Base-by-base conservation (phyloP, 495 filamentous ascomycete species). In the Tuber aestivum region DNA sequence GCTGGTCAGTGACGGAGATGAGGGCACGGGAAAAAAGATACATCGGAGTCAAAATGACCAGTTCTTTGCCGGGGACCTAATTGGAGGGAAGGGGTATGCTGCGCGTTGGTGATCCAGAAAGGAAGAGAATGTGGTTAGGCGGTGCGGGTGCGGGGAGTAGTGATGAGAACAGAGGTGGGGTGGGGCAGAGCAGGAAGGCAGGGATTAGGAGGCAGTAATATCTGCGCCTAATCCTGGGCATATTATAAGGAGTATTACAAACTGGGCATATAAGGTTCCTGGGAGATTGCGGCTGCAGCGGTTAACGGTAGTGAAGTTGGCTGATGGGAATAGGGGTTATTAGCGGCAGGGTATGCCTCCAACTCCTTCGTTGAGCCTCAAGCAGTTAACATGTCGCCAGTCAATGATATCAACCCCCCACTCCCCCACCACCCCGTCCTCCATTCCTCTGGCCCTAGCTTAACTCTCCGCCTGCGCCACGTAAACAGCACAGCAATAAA, bases 391-490 rank as follows among this genome's bases (percentile, higher is more conserved):
- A 9, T 32, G 48, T 27, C 50, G 35, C 9, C 40, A 81, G 70
- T 96, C 93, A 32, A 61, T 23, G 89, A 92, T 21, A 89, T 97
- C 81, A 91, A 90, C 93, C 27, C 50, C 87, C 97, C 97, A 87
- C 95, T 98, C 86, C 94, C 95, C 42, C 86, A 87, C 72, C 90
- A 93, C 79, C 93, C 95, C 3, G 89, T 99, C 44, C 87, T 99
- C 45, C 90, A 98, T 77, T 95, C 94, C 72, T 93, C 94, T 44
- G 94, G 94, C 40, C 90, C 90, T 41, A 91, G 93, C 69, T 92
- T 92, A 42, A 91, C 94, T 20, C 87, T 98, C 75, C 94, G 90
- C 83, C 87, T 99, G 42, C 93, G 97, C 84, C 94, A 97, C 78
- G 89, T 98, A 79, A 90, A 90, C 32, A 89, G 93, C n/a, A 88